Evolutionary conservation across 371 early-diverging fungal genomes (phyloP).

Genomic region (Mycotypha africana): DNA sequence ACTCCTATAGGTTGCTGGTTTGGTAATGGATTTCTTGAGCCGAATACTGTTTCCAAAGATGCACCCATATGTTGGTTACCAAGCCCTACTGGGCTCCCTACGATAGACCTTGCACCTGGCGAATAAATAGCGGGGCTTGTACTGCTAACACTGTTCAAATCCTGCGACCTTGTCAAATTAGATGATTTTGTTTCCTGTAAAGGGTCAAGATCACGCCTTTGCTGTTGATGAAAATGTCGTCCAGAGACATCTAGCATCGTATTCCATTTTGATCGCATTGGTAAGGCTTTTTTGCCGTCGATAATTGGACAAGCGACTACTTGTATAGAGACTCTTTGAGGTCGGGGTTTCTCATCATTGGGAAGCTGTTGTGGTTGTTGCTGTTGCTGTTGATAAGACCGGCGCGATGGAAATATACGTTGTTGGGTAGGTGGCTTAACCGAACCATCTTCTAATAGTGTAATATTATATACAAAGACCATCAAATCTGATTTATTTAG

Average conservation of each 20-base stretch:
- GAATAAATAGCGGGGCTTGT: conserved; percentile 8
- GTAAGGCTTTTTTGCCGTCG: conserved; percentile 42
- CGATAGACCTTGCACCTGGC: conserved; percentile 34
- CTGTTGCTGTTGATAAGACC: conserved; percentile 13
- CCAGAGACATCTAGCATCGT: conserved; percentile 58
- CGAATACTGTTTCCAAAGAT: conserved; percentile 22
- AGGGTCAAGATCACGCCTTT: conserved; percentile 41
- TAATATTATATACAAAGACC: conserved; percentile 58
- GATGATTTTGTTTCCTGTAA: conserved; percentile 16
- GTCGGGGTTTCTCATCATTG: conserved; percentile 23
- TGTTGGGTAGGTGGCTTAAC: conserved; percentile 31
- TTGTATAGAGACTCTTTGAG: conserved; percentile 57
- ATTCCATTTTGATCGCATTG: conserved; percentile 63
- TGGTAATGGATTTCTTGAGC: conserved; percentile 9
- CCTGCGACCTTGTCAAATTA: too few relatives aligned
- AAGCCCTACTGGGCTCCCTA: conserved; percentile 29
- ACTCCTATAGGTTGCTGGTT: not conserved
- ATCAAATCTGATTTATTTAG: conserved; percentile 53
- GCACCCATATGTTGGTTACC: conserved; percentile 9
- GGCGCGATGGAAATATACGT: conserved; percentile 34
- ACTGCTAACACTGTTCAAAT: too few relatives aligned
- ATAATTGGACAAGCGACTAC: conserved; percentile 52
- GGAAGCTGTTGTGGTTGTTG: conserved; percentile 7
- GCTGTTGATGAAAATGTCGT: conserved; percentile 40
- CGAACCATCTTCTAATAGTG: conserved; percentile 51